Evolutionary conservation across 768 basidiomycete genomes (phyloP).

Genomic region (Chalciporus pseudorubinellus): DNA sequence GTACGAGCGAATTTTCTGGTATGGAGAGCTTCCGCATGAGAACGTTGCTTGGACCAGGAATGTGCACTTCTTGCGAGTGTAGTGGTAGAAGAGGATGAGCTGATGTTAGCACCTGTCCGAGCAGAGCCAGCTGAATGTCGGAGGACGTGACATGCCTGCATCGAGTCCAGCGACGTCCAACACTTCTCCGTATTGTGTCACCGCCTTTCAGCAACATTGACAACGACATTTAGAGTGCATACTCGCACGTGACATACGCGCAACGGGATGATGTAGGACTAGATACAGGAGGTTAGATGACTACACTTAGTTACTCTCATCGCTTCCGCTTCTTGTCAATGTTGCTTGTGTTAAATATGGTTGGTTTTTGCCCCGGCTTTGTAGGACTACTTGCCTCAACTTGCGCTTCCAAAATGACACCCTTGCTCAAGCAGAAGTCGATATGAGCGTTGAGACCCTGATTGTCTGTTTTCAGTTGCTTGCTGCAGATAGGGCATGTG

Average conservation of each 20-base stretch:
- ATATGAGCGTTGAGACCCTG: constrained; percentile 81
- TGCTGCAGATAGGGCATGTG: constrained; percentile 72
- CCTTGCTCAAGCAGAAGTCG: constrained; percentile 83
- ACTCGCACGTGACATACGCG: background rate
- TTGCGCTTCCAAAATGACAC: constrained; percentile 73
- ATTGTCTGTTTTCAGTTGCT: constrained; percentile 66
- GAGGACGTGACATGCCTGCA: constrained; percentile 26
- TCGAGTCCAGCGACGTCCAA: constrained; percentile 3
- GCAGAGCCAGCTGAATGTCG: constrained; percentile 5
- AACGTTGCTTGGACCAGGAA: background rate
- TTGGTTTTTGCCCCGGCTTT: constrained; percentile 9
- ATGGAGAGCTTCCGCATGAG: background rate
- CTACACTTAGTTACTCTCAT: constrained; percentile 1
- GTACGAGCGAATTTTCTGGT: background rate
- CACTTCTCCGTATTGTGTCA: background rate
- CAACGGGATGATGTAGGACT: background rate
- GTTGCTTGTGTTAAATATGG: background rate
- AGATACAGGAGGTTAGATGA: no score
- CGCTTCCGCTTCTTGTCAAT: constrained; percentile 19
- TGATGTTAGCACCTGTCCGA: constrained; percentile 1
- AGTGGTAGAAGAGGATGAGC: background rate
- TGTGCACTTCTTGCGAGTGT: background rate
- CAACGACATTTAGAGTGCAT: no score
- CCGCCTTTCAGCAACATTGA: no score
- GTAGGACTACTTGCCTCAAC: constrained; percentile 23